These are phyloP conservation scores for Neonectria sp. DNA, from an alignment of 2,329 filamentous ascomycete species.

Conservation along the genomic window DNA sequence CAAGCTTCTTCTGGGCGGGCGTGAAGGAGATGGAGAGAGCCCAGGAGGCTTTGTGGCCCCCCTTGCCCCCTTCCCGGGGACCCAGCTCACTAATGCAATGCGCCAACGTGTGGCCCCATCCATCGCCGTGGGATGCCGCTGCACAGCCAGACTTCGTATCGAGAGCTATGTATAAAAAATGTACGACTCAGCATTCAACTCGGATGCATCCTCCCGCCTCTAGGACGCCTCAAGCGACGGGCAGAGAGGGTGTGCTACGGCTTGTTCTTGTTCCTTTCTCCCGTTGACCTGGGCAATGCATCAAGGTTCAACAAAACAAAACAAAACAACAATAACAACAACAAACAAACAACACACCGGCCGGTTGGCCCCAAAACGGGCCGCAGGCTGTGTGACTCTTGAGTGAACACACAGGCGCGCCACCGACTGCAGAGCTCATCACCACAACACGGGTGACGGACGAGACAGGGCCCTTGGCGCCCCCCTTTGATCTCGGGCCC, in stretches of 20 bases:
- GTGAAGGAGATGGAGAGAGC: neutral
- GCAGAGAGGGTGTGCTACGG: neutral
- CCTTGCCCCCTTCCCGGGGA: neutral
- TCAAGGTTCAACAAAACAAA: neutral
- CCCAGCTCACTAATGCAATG: slow-evolving; percentile 37
- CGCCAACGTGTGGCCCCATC: slow-evolving; percentile 28
- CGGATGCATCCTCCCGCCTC: slow-evolving; percentile 1
- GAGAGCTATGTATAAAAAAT: slow-evolving; percentile 24
- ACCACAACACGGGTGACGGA: slow-evolving; percentile 5
- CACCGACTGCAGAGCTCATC: slow-evolving; percentile 3
- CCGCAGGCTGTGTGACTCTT: neutral
- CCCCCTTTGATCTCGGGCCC: slow-evolving; percentile 21
- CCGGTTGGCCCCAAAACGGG: slow-evolving; percentile 14
- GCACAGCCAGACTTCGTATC: slow-evolving; percentile 25
- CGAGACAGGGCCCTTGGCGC: neutral
- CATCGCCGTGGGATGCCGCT: slow-evolving; percentile 28
- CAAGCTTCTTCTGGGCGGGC: neutral
- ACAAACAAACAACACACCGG: slow-evolving; percentile 33
- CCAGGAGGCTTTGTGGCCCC: neutral
- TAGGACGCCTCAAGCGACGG: neutral
- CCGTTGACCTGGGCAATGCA: neutral
- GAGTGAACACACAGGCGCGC: slow-evolving; percentile 23
- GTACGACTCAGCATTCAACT: neutral
- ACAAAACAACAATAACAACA: slow-evolving; percentile 28
- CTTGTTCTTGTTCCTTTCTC: neutral